Evolutionary conservation across 2,329 filamentous ascomycete genomes (phyloP).

Genomic region (Metarhizium rileyi): DNA sequence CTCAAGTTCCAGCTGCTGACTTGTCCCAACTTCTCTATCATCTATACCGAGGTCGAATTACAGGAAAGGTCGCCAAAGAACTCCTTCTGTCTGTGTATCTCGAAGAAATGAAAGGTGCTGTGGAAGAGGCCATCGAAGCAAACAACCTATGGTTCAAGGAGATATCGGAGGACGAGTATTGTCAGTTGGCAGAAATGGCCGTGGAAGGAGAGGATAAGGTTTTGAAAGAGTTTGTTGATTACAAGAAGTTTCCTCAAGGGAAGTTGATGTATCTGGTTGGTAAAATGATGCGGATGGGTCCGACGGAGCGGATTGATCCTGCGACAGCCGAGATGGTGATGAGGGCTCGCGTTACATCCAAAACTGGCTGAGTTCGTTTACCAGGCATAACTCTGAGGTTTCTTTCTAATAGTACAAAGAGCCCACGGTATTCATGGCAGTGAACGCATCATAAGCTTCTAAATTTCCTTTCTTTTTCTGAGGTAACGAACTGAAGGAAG

Average conservation of each 20-base stretch:
- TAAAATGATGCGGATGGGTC: slow-evolving; percentile 45
- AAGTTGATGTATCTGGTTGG: slow-evolving; percentile 53
- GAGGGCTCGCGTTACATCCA: slow-evolving; percentile 21
- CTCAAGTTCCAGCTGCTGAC: slow-evolving; percentile 33
- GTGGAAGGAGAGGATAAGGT: slow-evolving; percentile 37
- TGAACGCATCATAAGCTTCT: too few relatives aligned
- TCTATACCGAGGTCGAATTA: slow-evolving; percentile 40
- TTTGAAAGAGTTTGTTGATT: slow-evolving; percentile 33
- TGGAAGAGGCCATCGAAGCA: slow-evolving; percentile 34
- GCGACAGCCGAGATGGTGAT: slow-evolving; percentile 38
- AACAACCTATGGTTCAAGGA: slow-evolving; percentile 46
- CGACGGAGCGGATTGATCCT: slow-evolving; percentile 46
- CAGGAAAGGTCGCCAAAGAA: slow-evolving; percentile 47
- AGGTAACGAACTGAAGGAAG: too few relatives aligned
- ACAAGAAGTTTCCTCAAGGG: slow-evolving; percentile 40
- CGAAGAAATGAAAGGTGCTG: slow-evolving; percentile 31
- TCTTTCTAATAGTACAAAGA: too few relatives aligned
- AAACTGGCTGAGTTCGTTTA: too few relatives aligned
- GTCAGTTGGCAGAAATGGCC: slow-evolving; percentile 32
- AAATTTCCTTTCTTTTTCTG: too few relatives aligned
- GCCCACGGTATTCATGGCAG: too few relatives aligned
- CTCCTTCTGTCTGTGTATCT: slow-evolving; percentile 44
- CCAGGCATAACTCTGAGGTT: too few relatives aligned
- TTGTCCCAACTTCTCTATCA: slow-evolving; percentile 43
- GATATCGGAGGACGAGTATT: slow-evolving; percentile 38